Percentiles rank a stretch among this genome's conserved stretches.
Evolutionary conservation across 2,329 filamentous ascomycete genomes (phyloP).

Genomic region (Fusarium caatingaense): DNA sequence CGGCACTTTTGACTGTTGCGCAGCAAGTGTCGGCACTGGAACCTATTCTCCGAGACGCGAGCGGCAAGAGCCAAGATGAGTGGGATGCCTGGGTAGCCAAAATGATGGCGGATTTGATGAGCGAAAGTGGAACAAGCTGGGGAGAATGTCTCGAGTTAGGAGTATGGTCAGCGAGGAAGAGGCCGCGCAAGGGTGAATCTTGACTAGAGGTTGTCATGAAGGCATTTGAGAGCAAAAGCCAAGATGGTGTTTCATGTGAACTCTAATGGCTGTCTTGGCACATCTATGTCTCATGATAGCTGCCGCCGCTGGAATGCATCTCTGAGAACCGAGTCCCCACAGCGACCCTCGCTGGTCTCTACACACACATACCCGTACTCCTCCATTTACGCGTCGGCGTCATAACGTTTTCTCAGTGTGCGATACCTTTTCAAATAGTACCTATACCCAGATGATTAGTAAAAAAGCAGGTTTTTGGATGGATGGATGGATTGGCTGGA

Average conservation of each 20-base stretch:
- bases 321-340: neutral
- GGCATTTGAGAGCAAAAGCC: slow-evolving; percentile 24
- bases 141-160: slow-evolving; percentile 89
- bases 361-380: slow-evolving; percentile 9
- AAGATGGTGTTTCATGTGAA: slow-evolving; percentile 22
- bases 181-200: slow-evolving; percentile 6
- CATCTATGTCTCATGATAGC: slow-evolving; percentile 28
- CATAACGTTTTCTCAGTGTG: slow-evolving; percentile 84
- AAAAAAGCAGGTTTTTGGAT: slow-evolving; percentile 31
- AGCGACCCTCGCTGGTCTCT: slow-evolving; percentile 11
- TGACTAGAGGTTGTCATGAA: slow-evolving; percentile 20
- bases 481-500: slow-evolving; percentile 4
- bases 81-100: slow-evolving; percentile 91
- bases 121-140: slow-evolving; percentile 80
- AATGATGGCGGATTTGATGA: slow-evolving; percentile 86
- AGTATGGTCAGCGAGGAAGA: slow-evolving; percentile 90
- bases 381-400: slow-evolving; percentile 53
- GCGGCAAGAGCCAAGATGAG: slow-evolving; percentile 88
- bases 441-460: slow-evolving; percentile 47
- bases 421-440: slow-evolving; percentile 89
- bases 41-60: slow-evolving; percentile 82
- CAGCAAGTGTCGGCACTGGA: slow-evolving; percentile 89
- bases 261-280: slow-evolving; percentile 7
- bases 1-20: slow-evolving; percentile 83
- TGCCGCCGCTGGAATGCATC: slow-evolving; percentile 21